Conservation (phyloP, 2,329 filamentous ascomycete genomes). For the Fusarium solani-melongenae region DNA sequence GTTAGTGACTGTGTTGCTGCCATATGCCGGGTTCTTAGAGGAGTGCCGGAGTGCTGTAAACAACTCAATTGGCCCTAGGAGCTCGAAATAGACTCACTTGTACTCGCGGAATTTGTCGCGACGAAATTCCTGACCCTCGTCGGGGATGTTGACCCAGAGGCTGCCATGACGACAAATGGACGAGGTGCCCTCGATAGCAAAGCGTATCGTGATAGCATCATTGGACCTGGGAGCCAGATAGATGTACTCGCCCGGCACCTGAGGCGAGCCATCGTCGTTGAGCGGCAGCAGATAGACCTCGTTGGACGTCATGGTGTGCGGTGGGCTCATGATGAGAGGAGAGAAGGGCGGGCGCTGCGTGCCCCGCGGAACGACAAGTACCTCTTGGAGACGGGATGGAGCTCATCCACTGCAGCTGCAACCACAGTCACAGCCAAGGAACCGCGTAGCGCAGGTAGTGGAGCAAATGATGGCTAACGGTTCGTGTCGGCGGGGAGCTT, state of each 20-base stretch:
- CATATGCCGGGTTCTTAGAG: no score
- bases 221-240: slow-evolving; percentile 82
- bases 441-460: slow-evolving; percentile 32
- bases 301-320: slow-evolving; percentile 70
- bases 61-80: slow-evolving; percentile 7
- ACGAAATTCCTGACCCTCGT: slow-evolving; percentile 78
- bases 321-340: slow-evolving; percentile 63
- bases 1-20: slow-evolving; percentile 19
- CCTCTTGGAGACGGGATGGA: slow-evolving; percentile 9
- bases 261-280: slow-evolving; percentile 91
- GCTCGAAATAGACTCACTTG: slow-evolving; percentile 70
- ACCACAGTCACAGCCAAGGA: slow-evolving; percentile 39
- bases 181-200: slow-evolving; percentile 93
- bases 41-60: neutral
- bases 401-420: slow-evolving; percentile 34
- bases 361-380: slow-evolving; percentile 42
- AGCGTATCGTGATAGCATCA: slow-evolving; percentile 83
- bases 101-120: slow-evolving; percentile 86
- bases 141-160: slow-evolving; percentile 95
- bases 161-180: slow-evolving; percentile 95
- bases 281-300: slow-evolving; percentile 90
- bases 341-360: slow-evolving; percentile 44
- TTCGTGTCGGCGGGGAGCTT: slow-evolving; percentile 32
- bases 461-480: slow-evolving; percentile 35
- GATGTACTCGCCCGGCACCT: slow-evolving; percentile 89